Conservation (phyloP, 2,329 filamentous ascomycete species). For the Trichoderma hamatum region DNA sequence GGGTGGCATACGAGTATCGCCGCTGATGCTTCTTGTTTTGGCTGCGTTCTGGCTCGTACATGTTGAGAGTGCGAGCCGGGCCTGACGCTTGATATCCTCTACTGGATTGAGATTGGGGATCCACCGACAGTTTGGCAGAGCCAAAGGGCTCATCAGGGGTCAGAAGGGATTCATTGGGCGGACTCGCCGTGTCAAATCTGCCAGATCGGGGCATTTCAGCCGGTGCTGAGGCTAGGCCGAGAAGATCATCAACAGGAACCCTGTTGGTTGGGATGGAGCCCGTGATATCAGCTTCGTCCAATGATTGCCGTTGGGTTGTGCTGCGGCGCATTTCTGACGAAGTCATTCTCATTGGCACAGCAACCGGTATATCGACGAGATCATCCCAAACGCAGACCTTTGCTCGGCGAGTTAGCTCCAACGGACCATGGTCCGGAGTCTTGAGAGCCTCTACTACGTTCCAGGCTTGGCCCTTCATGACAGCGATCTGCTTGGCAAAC, state of each 20-base stretch:
- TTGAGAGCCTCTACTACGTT: slow-evolving; percentile 98
- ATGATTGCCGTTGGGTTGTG: slow-evolving; percentile 51
- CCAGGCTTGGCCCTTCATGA: slow-evolving; percentile 99
- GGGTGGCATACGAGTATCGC: slow-evolving; percentile 57
- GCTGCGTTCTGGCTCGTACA: slow-evolving; percentile 52
- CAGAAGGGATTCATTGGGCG: slow-evolving; percentile 46
- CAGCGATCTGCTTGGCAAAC: slow-evolving; percentile 97
- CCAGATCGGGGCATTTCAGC: slow-evolving; percentile 73
- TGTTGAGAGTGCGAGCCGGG: slow-evolving; percentile 46
- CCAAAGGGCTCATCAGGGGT: slow-evolving; percentile 42
- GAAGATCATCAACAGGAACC: slow-evolving; percentile 63
- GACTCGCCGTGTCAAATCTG: slow-evolving; percentile 67
- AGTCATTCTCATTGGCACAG: slow-evolving; percentile 82
- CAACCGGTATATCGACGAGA: slow-evolving; percentile 91
- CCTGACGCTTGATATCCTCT: slow-evolving; percentile 45
- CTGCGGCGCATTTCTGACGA: slow-evolving; percentile 81
- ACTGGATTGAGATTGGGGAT: slow-evolving; percentile 27
- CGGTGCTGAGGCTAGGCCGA: slow-evolving; percentile 65
- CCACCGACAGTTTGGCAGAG: not conserved
- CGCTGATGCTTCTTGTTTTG: slow-evolving; percentile 48
- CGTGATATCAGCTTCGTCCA: slow-evolving; percentile 89
- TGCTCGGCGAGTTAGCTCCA: slow-evolving; percentile 87
- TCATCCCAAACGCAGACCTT: slow-evolving; percentile 98
- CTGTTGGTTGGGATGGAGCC: slow-evolving; percentile 40
- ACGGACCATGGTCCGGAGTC: slow-evolving; percentile 84